A percentile compares a stretch with the other conserved stretches of the same genome.
Evolutionary conservation across 345 rosid genomes (phyloP).

Genomic region (Leavenworthia alabamica): DNA sequence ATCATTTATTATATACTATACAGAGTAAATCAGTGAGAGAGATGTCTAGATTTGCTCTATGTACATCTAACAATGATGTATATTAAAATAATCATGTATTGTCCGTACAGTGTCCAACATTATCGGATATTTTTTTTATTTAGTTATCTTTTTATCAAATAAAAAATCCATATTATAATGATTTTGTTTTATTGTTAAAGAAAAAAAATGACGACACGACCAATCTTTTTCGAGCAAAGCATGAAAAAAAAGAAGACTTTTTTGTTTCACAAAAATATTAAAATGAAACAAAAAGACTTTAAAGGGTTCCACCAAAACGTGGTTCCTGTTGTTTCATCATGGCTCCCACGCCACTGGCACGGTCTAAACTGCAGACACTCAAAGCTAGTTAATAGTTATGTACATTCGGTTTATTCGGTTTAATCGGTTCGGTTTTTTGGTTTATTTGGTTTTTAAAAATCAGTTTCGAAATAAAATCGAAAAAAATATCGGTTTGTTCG

Average conservation of each 20-base stretch:
- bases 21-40: neutral
- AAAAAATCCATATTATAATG: neutral
- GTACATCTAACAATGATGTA: slow-evolving; percentile 17
- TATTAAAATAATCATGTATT: slow-evolving; percentile 12
- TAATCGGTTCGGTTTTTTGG: no score
- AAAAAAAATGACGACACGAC: slow-evolving; percentile 24
- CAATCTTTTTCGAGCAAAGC: slow-evolving; percentile 26
- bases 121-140: slow-evolving; percentile 3
- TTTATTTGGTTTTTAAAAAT: no score
- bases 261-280: slow-evolving; percentile 19
- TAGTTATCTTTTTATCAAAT: neutral
- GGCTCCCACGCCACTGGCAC: neutral
- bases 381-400: no score
- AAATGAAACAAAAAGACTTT: neutral
- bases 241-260: slow-evolving; percentile 2
- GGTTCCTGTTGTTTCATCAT: neutral
- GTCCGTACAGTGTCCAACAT: slow-evolving; percentile 42
- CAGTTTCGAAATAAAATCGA: no score
- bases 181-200: neutral
- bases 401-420: no score
- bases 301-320: slow-evolving; percentile 24
- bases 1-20: neutral
- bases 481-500: no score
- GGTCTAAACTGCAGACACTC: no score
- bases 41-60: slow-evolving; percentile 19